phyloP scores from a whole-genome alignment of 2,329 filamentous ascomycete species.

The Alternaria solani region DNA sequence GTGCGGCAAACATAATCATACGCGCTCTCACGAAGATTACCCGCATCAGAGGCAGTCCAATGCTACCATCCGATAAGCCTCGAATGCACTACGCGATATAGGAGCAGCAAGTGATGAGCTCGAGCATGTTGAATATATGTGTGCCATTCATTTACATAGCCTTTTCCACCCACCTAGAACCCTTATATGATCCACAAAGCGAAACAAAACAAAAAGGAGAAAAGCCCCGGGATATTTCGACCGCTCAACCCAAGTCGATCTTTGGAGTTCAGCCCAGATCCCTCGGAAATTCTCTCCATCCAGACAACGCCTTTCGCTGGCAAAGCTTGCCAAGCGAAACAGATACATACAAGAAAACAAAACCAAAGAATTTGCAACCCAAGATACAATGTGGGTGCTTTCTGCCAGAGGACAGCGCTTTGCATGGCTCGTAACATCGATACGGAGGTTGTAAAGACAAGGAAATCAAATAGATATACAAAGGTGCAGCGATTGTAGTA shows the following conservation, averaged over 20 bases:
- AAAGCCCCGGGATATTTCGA: slow-evolving; percentile 2
- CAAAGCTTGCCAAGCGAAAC: slow-evolving; percentile 8
- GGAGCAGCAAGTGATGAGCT: neutral
- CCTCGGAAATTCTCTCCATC: neutral
- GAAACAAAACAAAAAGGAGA: neutral
- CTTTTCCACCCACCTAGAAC: neutral
- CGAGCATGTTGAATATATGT: slow-evolving; percentile 1
- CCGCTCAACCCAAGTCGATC: neutral
- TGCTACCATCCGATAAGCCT: too few relatives aligned
- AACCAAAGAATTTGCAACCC: slow-evolving; percentile 6
- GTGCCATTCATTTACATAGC: slow-evolving; percentile 18
- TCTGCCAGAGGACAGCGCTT: slow-evolving; percentile 17
- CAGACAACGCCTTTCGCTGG: slow-evolving; percentile 9
- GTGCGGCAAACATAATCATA: neutral
- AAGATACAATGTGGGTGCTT: slow-evolving; percentile 6
- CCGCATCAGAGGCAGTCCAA: too few relatives aligned
- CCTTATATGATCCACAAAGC: neutral
- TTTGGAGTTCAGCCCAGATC: neutral
- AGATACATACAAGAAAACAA: neutral
- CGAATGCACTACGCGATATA: too few relatives aligned
- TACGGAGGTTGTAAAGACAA: slow-evolving; percentile 9
- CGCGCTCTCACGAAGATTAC: neutral
- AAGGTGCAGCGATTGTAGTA: slow-evolving; percentile 18
- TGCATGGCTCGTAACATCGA: slow-evolving; percentile 26
- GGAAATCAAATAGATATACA: slow-evolving; percentile 23